A percentile compares a stretch with the other conserved stretches of the same genome.
Evolutionary conservation across 495 filamentous ascomycete species (phyloP).

Genomic region (Jackrogersella multiformis): DNA sequence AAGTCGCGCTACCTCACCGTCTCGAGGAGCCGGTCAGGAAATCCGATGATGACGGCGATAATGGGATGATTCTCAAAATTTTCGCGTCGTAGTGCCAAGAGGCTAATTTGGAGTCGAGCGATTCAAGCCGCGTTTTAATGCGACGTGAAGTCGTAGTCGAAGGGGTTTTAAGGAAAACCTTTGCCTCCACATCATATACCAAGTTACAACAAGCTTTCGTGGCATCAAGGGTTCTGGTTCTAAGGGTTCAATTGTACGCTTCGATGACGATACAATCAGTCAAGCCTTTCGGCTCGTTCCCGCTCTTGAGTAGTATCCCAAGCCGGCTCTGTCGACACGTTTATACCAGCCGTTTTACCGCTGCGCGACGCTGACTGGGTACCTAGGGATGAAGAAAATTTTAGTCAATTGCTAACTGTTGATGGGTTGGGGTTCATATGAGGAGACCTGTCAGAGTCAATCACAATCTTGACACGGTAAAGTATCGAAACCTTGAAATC

Average conservation of each 20-base stretch:
- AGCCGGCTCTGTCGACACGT: constrained; percentile 9
- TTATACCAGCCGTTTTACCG: constrained; percentile 10
- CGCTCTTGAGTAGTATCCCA: constrained; percentile 28
- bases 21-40: constrained; percentile 14
- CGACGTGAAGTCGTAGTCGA: constrained; percentile 28
- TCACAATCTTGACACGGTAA: constrained; percentile 8
- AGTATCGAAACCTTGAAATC: background rate
- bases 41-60: constrained; percentile 7
- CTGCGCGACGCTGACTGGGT: constrained; percentile 10
- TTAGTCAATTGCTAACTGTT: constrained; percentile 9
- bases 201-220: constrained; percentile 32
- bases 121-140: constrained; percentile 30
- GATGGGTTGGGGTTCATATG: constrained; percentile 1
- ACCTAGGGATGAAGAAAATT: background rate
- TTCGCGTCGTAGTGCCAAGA: constrained; percentile 34
- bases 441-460: background rate
- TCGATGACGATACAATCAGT: background rate
- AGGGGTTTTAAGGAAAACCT: constrained; percentile 5
- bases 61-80: constrained; percentile 11
- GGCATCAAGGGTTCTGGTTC: constrained; percentile 13
- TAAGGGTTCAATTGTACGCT: constrained; percentile 3
- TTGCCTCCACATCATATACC: no score
- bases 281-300: constrained; percentile 3
- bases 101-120: constrained; percentile 6
- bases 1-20: constrained; percentile 17